Percentiles rank a stretch among this genome's conserved stretches.
Conservation (phyloP, 1,139 yeast species). For the Yamadazyma siamensis region DNA sequence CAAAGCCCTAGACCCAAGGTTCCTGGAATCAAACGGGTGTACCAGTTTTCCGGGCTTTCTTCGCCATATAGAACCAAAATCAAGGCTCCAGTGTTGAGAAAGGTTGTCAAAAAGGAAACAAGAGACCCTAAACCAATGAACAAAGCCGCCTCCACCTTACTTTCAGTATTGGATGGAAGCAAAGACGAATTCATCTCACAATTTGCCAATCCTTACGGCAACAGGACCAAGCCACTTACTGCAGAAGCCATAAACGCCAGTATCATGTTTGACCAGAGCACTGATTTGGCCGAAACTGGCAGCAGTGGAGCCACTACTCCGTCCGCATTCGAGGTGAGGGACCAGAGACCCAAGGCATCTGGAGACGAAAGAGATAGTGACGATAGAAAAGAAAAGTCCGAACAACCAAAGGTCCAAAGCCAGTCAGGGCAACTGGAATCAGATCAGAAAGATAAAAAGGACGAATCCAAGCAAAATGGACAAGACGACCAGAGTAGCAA, state of each 20-base stretch:
- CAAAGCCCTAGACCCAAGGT: conserved; percentile 18
- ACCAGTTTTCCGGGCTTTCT: conserved; percentile 62
- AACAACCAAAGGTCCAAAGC: too few relatives aligned
- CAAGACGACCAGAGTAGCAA: too few relatives aligned
- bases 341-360: too few relatives aligned
- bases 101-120: conserved; percentile 1
- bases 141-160: conserved; percentile 62
- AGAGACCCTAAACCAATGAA: conserved; percentile 37
- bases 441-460: too few relatives aligned
- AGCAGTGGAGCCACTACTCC: conserved; percentile 15
- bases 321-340: conserved; percentile 13
- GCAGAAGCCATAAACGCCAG: conserved; percentile 40
- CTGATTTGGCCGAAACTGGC: conserved; percentile 12
- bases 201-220: conserved; percentile 51
- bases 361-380: too few relatives aligned
- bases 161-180: conserved; percentile 54
- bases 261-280: conserved; percentile 31
- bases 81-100: conserved; percentile 19
- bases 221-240: conserved; percentile 16
- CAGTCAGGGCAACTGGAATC: too few relatives aligned
- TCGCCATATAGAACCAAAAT: conserved; percentile 61
- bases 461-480: too few relatives aligned
- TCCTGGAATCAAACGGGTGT: conserved; percentile 41
- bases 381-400: too few relatives aligned
- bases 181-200: conserved; percentile 19